A percentile compares a stretch with the other conserved stretches of the same genome.
phyloP scores from a whole-genome alignment of 2,329 filamentous ascomycete genomes.

The Trichoderma sp. region DNA sequence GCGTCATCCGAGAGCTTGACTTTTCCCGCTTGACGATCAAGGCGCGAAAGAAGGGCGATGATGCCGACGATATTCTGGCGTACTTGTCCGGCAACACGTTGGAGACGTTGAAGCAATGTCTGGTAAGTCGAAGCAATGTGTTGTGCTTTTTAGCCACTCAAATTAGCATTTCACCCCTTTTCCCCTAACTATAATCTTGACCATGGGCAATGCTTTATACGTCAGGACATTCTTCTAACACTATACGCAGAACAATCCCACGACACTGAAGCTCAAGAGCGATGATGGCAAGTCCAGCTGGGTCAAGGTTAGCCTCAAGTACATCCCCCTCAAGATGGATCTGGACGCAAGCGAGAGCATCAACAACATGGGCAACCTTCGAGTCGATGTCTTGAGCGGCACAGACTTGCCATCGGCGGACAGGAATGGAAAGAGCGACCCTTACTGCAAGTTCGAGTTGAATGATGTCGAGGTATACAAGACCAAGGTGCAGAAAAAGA shows the following conservation, averaged over 20 bases:
- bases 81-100: conserved; percentile 82
- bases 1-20: conserved; percentile 94
- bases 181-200: not conserved
- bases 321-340: conserved; percentile 89
- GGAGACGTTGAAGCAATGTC: conserved; percentile 80
- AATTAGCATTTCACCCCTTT: not conserved
- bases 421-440: conserved; percentile 94
- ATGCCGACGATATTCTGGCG: conserved; percentile 73
- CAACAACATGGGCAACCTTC: conserved; percentile 96
- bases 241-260: conserved; percentile 73
- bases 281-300: conserved; percentile 72
- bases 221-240: not conserved
- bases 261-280: conserved; percentile 73
- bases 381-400: conserved; percentile 88
- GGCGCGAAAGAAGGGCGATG: conserved; percentile 74
- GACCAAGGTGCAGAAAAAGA: conserved; percentile 96
- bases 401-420: conserved; percentile 87
- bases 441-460: conserved; percentile 91
- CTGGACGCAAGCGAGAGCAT: conserved; percentile 95
- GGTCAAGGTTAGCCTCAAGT: conserved; percentile 89
- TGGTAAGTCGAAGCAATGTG: conserved; percentile 53
- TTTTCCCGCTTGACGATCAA: conserved; percentile 90
- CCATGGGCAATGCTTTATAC: not conserved
- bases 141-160: not conserved
- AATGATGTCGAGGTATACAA: conserved; percentile 91